These are phyloP conservation scores for Beauveria varroae DNA, from an alignment of 2,329 filamentous ascomycete species.

Conservation along the genomic window DNA sequence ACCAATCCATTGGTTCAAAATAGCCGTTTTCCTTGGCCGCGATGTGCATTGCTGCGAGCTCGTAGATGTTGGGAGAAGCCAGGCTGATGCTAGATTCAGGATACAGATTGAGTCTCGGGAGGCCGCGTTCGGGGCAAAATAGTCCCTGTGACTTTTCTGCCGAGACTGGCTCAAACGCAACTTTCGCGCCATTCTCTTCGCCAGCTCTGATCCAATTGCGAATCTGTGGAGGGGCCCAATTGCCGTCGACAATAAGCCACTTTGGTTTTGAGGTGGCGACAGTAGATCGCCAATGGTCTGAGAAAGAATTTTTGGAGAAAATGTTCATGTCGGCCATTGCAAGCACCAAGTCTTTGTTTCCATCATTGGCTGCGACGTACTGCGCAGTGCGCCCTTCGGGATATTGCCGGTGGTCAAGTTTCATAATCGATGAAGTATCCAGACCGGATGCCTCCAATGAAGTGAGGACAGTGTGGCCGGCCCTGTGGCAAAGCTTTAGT, in stretches of 20 bases:
- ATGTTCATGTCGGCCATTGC: conserved; percentile 96
- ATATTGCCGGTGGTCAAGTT: conserved; percentile 39
- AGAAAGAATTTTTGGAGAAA: conserved; percentile 50
- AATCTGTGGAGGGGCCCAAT: conserved; percentile 66
- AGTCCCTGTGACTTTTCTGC: conserved; percentile 66
- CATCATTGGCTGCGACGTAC: conserved; percentile 85
- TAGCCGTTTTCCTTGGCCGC: conserved; percentile 59
- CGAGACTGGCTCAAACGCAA: conserved; percentile 87
- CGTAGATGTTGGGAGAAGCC: conserved; percentile 74
- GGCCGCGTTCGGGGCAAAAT: conserved; percentile 42
- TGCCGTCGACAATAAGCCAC: conserved; percentile 80
- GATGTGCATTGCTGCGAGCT: conserved; percentile 71
- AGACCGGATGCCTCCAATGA: conserved; percentile 59
- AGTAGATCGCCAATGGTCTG: conserved; percentile 52
- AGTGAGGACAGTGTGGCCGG: conserved; percentile 65
- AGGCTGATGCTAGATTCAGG: conserved; percentile 61
- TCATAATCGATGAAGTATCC: conserved; percentile 54
- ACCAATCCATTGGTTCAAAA: conserved; percentile 69
- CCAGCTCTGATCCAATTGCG: conserved; percentile 59
- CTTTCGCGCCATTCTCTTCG: conserved; percentile 45
- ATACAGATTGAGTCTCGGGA: conserved; percentile 42
- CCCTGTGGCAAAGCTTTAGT: conserved; percentile 31
- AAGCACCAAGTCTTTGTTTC: conserved; percentile 73
- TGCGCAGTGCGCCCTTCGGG: conserved; percentile 68
- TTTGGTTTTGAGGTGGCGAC: conserved; percentile 52